Percentiles rank a stretch among this genome's conserved stretches.
Evolutionary conservation across 2,329 filamentous ascomycete genomes (phyloP).

Genomic region (Iodosphaeria phyllophila): DNA sequence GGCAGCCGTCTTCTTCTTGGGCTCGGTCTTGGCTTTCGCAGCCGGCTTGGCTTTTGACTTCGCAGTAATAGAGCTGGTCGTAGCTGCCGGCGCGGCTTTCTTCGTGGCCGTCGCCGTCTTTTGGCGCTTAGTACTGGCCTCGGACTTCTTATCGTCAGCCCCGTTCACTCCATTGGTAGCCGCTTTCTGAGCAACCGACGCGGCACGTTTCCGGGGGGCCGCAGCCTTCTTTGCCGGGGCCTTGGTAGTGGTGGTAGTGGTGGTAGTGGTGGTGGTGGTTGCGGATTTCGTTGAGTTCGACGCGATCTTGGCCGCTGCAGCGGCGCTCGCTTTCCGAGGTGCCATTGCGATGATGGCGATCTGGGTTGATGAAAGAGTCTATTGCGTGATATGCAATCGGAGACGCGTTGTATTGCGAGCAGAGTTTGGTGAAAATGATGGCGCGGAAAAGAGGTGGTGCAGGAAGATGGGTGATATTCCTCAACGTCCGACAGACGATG

Average conservation of each 20-base stretch:
- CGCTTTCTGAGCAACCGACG: background rate
- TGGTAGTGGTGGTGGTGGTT: constrained; percentile 4
- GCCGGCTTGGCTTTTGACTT: constrained; percentile 6
- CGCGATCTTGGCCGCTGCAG: constrained; percentile 5
- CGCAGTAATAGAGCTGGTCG: constrained; percentile 1
- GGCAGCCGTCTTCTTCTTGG: constrained; percentile 1
- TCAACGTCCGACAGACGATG: no score
- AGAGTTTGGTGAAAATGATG: no score
- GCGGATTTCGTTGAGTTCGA: constrained; percentile 2
- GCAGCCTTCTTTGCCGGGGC: constrained; percentile 7
- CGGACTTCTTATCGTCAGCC: constrained; percentile 3
- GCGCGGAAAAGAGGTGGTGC: no score
- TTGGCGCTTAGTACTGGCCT: constrained; percentile 5
- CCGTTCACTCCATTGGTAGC: background rate
- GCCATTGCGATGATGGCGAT: constrained; percentile 7
- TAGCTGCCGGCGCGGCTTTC: constrained; percentile 1
- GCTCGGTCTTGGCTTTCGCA: constrained; percentile 5
- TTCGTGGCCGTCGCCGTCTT: constrained; percentile 3
- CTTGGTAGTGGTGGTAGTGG: constrained; percentile 5
- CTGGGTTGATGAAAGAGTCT: no score
- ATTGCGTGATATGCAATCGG: no score
- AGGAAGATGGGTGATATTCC: no score
- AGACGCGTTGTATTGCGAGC: no score
- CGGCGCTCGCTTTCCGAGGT: constrained; percentile 4
- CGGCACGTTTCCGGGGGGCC: constrained; percentile 1